Evolutionary conservation across 2,329 filamentous ascomycete species (phyloP).

Genomic region (Ophiostoma australiae): DNA sequence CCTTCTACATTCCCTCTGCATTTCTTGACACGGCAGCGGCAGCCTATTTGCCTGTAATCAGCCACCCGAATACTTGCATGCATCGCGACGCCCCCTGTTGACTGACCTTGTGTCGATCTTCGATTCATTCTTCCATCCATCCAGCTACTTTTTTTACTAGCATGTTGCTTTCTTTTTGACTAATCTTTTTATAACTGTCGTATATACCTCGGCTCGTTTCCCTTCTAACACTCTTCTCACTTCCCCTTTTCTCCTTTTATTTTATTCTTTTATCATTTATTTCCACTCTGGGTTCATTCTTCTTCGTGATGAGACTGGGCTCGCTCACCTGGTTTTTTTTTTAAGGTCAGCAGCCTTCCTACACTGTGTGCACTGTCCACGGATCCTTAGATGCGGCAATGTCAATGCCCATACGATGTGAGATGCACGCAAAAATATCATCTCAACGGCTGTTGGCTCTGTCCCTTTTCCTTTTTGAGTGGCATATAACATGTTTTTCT

Average conservation of each 20-base stretch:
- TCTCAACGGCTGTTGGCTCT: background rate
- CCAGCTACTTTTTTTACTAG: background rate
- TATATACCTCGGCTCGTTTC: conserved; percentile 3
- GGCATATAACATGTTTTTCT: background rate
- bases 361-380: background rate
- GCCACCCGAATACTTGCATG: background rate
- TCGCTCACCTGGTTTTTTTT: background rate
- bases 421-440: background rate
- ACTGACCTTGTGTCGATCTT: background rate
- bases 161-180: background rate
- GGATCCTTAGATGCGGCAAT: background rate
- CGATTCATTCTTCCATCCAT: background rate
- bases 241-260: background rate
- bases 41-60: background rate
- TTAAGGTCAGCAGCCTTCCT: background rate
- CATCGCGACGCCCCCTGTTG: background rate
- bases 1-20: background rate
- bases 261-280: background rate
- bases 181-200: background rate
- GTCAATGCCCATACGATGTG: background rate
- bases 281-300: background rate
- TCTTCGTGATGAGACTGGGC: background rate
- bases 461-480: background rate
- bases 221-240: background rate
- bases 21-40: background rate